These are phyloP conservation scores for Tylopilus vinaceipallidus DNA, from an alignment of 768 basidiomycete genomes.

Conservation along the genomic window DNA sequence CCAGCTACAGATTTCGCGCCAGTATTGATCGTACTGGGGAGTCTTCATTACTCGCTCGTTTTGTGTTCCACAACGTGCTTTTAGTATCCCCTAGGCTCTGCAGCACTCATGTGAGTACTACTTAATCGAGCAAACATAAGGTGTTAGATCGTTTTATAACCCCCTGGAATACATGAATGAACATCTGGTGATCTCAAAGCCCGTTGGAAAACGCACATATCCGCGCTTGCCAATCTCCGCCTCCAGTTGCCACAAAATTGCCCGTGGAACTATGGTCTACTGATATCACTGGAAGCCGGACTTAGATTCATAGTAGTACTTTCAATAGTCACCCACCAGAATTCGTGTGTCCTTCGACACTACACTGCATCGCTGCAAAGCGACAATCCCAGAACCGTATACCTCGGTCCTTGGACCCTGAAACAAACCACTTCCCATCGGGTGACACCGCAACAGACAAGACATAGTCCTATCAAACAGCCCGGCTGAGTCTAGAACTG, in stretches of 20 bases:
- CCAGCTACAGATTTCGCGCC: too few species aligned
- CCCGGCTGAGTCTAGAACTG: not conserved
- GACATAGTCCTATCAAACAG: slow-evolving; percentile 58
- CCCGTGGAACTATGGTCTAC: too few species aligned
- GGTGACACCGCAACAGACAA: slow-evolving; percentile 81
- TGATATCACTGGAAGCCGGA: too few species aligned
- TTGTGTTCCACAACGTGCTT: too few species aligned
- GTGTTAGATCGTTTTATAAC: slow-evolving; percentile 29
- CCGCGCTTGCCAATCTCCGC: slow-evolving; percentile 69
- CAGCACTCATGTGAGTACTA: too few species aligned
- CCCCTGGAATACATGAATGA: slow-evolving; percentile 23
- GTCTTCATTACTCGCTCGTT: too few species aligned
- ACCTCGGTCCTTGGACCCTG: slow-evolving; percentile 92
- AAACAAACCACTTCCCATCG: slow-evolving; percentile 93
- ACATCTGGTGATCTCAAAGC: not conserved
- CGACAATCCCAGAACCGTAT: slow-evolving; percentile 93
- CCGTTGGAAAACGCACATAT: slow-evolving; percentile 48
- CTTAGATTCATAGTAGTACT: slow-evolving; percentile 53
- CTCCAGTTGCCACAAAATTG: slow-evolving; percentile 63
- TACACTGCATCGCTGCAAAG: slow-evolving; percentile 79
- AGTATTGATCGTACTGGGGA: too few species aligned
- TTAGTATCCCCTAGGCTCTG: too few species aligned
- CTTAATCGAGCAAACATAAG: slow-evolving; percentile 1
- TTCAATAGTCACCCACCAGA: slow-evolving; percentile 48
- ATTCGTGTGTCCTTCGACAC: slow-evolving; percentile 80